These are phyloP conservation scores for Trifolium pratense DNA, from an alignment of 306 rosid genomes.

Conservation along the genomic window DNA sequence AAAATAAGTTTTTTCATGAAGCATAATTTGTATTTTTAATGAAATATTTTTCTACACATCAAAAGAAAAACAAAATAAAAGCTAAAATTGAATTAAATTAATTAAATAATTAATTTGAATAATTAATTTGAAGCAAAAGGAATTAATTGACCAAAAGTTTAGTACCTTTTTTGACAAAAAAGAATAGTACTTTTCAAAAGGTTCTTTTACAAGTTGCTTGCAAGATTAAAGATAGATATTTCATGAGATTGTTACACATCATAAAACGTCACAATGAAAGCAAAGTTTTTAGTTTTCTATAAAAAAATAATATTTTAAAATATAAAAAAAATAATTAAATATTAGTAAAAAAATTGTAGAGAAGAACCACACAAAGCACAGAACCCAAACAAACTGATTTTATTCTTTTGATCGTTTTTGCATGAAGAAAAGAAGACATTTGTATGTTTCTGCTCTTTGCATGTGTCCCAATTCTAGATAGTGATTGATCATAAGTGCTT, in stretches of 20 bases:
- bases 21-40: no score
- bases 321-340: background rate
- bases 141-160: conserved; percentile 31
- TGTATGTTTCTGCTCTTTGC: conserved; percentile 56
- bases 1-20: no score
- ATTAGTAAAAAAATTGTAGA: background rate
- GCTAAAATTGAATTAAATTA: background rate
- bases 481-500: conserved; percentile 55
- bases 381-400: conserved; percentile 44
- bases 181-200: background rate
- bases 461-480: conserved; percentile 56
- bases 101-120: conserved; percentile 7
- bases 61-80: background rate
- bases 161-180: background rate
- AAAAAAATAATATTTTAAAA: background rate
- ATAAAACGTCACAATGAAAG: conserved; percentile 33
- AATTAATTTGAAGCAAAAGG: conserved; percentile 24
- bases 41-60: background rate
- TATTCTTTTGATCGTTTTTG: conserved; percentile 61
- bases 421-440: conserved; percentile 73
- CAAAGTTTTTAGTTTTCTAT: background rate
- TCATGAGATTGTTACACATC: conserved; percentile 40
- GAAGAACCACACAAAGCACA: conserved; percentile 14
- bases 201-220: conserved; percentile 36
- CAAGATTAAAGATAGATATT: conserved; percentile 27